Base-by-base conservation (phyloP, 2,329 filamentous ascomycete species). In the Neonectria punicea region DNA sequence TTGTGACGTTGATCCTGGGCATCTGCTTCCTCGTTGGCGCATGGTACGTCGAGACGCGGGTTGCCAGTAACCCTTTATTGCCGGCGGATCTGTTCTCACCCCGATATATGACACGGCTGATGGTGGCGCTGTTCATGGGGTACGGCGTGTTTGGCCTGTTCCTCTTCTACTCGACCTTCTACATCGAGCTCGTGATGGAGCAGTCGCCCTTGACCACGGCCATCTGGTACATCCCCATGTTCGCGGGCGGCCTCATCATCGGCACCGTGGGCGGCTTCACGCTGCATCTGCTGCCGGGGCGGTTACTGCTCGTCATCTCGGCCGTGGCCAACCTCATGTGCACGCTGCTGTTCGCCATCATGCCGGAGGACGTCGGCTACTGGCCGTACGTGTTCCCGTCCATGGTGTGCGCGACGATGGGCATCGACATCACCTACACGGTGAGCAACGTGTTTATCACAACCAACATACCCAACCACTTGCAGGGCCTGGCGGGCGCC, bases 361-460 rank as follows among this genome's bases (percentile, higher is more conserved):
- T 87, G 61, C 87, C 87, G 0, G 72, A 77, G 14, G 79, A 82
- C 2, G 84, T 82, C 0, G 85, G 81, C 63, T 88, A 89, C 77
- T 92, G 90, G 90, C 83, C 86, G 0, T 92, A 84, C 74, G 83
- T 89, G 3, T 90, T 92, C 68, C 87, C 89, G 0, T 75, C 84
- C 5, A 87, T 87, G 86, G 77, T 88, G 7, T 86, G 85, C 62
- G 85, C 83, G 14, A 91, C 89, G 0, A 78, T 90, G 22, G 89
- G 87, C 4, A 88, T 92, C 59, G 90, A 92, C 69, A 84, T 92
- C 49, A 86, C 86, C 7, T 91, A 87, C 77, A 91, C 87, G 62
- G 83, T 92, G 2, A 84, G 88, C 34, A 91, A 89, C 67, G 85
- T 92, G 57, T 92, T 91, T 75, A 86, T 91, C 58, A 91, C 89